Base-by-base conservation (phyloP, 345 rosid species). In the Eucalyptus globulus region DNA sequence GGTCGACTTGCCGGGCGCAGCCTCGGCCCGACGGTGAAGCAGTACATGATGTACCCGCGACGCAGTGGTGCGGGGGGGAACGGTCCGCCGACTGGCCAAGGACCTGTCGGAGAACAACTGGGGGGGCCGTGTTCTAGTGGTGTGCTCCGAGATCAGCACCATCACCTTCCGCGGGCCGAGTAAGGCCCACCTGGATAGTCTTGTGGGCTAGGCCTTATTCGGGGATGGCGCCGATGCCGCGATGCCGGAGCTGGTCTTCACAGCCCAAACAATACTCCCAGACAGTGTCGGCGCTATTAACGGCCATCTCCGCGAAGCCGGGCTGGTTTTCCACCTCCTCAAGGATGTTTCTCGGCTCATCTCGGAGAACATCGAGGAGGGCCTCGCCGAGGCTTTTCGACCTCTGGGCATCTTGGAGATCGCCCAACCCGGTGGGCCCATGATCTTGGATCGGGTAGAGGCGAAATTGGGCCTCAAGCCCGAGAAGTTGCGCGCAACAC, bases 91-190 rank as follows among this genome's bases (percentile, higher is more conserved):
- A 9, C 83, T 94, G 0, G 95, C 94, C 53, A 93, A 93, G 15
- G 95, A 93, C 89, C 72, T 94, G 1, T 94, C 88, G 1, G 94
- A 94, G 89, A 94, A 94, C 91, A 94, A 91, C 86, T 91, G 40
- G 40, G 37, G 93, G 92, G 0, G 92, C 94, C 88, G 94, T 1
- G 94, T 93, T 45, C 94, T 94, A 4, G 92, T 92, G 3, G 94
- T 93, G 43, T 93, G 93, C 90, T 91, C 94, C 0, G 90, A 94
- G 50, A 90, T 90, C 29, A 92, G 91, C 0, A 88, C 89, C 0
- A 87, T 91, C 54, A 88, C 93, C 43, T 94, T 94, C n/a, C 92
- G 90, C 6, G 92, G 93, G 15, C 94, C 94, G 26, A 89, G 90
- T 3, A 94, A 93, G n/a, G 76, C 89, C 51, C 94, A 88, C 34